These are phyloP conservation scores for Blastobotrys peoriensis DNA, from an alignment of 805 yeast genomes.

Conservation along the genomic window DNA sequence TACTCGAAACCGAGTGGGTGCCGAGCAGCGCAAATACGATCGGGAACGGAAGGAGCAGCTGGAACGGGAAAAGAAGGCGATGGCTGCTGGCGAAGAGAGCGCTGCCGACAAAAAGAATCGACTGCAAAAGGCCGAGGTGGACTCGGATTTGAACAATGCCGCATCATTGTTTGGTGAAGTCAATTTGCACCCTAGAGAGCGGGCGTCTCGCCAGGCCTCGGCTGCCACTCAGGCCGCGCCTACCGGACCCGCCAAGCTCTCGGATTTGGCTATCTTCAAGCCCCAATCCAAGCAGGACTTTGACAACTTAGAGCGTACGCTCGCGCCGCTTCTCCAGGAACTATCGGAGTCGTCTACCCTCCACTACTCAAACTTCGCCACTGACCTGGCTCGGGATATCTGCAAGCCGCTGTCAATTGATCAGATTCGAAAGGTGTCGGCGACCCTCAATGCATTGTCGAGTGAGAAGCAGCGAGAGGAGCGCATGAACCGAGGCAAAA, in stretches of 20 bases:
- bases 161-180: constrained; percentile 81
- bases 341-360: constrained; percentile 57
- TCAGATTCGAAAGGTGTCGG: constrained; percentile 74
- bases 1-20: constrained; percentile 41
- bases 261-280: constrained; percentile 59
- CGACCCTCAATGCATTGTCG: constrained; percentile 72
- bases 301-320: constrained; percentile 68
- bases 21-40: constrained; percentile 35
- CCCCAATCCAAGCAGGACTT: constrained; percentile 76
- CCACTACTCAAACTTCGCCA: constrained; percentile 70
- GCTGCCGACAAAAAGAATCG: constrained; percentile 68
- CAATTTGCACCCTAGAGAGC: constrained; percentile 34
- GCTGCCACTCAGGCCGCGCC: constrained; percentile 32
- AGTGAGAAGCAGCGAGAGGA: constrained; percentile 87
- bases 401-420: constrained; percentile 77
- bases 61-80: constrained; percentile 42
- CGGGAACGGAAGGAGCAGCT: constrained; percentile 40
- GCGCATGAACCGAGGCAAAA: constrained; percentile 91
- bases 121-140: constrained; percentile 72
- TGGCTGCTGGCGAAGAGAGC: constrained; percentile 48
- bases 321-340: constrained; percentile 53
- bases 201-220: constrained; percentile 42
- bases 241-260: constrained; percentile 32
- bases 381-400: constrained; percentile 81
- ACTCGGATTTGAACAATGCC: constrained; percentile 85